Percentiles rank a stretch among this genome's conserved stretches.
Evolutionary conservation across 2,329 filamentous ascomycete species (phyloP).

Genomic region (Epichloe aotearoae): DNA sequence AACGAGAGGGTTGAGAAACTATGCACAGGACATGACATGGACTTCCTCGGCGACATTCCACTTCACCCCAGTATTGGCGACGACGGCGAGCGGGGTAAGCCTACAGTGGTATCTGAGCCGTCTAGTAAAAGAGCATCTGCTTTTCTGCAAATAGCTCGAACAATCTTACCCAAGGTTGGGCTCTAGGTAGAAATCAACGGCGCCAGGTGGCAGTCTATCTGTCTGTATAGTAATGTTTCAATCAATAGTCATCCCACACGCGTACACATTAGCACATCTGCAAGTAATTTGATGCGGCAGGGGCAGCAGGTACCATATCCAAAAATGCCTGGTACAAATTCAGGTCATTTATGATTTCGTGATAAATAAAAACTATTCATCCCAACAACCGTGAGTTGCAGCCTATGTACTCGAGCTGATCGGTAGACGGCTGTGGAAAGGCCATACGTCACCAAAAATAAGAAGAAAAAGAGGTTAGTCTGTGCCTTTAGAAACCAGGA

Average conservation of each 20-base stretch:
- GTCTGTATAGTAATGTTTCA: slow-evolving; percentile 1
- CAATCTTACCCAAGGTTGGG: slow-evolving; percentile 33
- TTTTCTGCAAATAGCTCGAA: slow-evolving; percentile 58
- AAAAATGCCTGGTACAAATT: background rate
- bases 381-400: background rate
- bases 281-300: background rate
- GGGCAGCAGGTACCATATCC: slow-evolving; percentile 4
- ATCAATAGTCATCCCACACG: background rate
- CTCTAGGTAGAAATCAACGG: slow-evolving; percentile 8
- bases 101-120: slow-evolving; percentile 81
- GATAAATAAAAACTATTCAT: background rate
- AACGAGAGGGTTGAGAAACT: slow-evolving; percentile 51
- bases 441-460: slow-evolving; percentile 7
- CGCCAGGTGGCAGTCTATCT: background rate
- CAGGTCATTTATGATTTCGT: background rate
- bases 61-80: slow-evolving; percentile 77
- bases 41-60: slow-evolving; percentile 80
- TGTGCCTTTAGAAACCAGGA: slow-evolving; percentile 21
- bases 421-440: background rate
- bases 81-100: slow-evolving; percentile 75
- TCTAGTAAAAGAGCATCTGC: slow-evolving; percentile 56
- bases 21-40: slow-evolving; percentile 59
- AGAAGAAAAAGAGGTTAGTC: slow-evolving; percentile 25
- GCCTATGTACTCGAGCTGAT: slow-evolving; percentile 6
- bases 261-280: slow-evolving; percentile 3